A percentile compares a stretch with the other conserved stretches of the same genome.
phyloP scores from a whole-genome alignment of 257 asterid genomes.

The Przewalskia tangutica region DNA sequence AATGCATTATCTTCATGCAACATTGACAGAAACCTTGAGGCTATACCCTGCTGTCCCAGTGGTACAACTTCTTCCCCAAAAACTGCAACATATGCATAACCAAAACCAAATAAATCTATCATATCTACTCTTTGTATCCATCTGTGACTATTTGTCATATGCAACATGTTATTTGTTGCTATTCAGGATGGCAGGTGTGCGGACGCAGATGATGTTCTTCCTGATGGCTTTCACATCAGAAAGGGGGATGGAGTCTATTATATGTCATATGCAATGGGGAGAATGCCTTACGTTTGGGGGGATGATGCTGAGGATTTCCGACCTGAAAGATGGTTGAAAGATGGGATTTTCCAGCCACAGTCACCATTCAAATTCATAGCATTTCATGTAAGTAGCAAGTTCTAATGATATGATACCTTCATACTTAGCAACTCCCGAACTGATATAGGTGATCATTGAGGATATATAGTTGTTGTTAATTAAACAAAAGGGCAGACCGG shows the following conservation, averaged over 20 bases:
- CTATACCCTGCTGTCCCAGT: constrained; percentile 69
- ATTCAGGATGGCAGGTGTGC: constrained; percentile 61
- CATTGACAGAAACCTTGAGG: constrained; percentile 63
- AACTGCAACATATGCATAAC: background rate
- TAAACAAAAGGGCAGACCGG: no score
- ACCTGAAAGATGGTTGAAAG: constrained; percentile 67
- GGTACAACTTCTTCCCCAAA: constrained; percentile 19
- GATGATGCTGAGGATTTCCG: constrained; percentile 50
- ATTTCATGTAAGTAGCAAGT: constrained; percentile 35
- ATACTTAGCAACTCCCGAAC: background rate
- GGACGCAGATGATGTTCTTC: constrained; percentile 56
- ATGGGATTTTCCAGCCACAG: constrained; percentile 51
- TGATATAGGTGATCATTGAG: background rate
- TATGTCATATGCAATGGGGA: constrained; percentile 65
- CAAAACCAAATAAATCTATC: background rate
- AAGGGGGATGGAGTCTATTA: constrained; percentile 60
- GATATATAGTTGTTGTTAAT: background rate
- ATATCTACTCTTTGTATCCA: background rate
- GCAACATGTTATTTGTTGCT: background rate
- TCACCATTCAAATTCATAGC: constrained; percentile 70
- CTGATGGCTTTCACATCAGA: constrained; percentile 52
- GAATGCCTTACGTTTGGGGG: constrained; percentile 64
- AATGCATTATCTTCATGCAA: constrained; percentile 68
- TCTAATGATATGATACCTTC: background rate
- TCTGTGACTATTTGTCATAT: background rate